Percentiles rank a stretch among this genome's conserved stretches.
These are phyloP conservation scores for Fistulinella prunicolor DNA, from an alignment of 768 basidiomycete species.

Conservation along the genomic window DNA sequence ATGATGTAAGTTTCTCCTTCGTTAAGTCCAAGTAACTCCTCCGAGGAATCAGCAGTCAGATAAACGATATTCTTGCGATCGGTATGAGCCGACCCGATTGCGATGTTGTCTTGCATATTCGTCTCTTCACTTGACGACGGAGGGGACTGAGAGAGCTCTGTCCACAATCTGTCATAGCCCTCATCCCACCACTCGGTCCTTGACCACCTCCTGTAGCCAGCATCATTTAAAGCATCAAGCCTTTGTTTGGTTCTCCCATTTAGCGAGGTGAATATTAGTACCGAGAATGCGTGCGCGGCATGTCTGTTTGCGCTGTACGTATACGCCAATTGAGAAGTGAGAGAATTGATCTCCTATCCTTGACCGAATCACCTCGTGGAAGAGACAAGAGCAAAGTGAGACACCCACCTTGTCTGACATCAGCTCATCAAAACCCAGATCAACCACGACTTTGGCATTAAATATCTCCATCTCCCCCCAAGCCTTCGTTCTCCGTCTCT, in stretches of 20 bases:
- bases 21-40: slow-evolving; percentile 79
- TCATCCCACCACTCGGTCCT: slow-evolving; percentile 82
- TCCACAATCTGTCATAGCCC: slow-evolving; percentile 71
- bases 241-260: slow-evolving; percentile 64
- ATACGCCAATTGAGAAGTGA: slow-evolving; percentile 88
- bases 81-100: slow-evolving; percentile 7
- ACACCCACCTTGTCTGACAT: slow-evolving; percentile 87
- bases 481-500: slow-evolving; percentile 23
- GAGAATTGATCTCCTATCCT: slow-evolving; percentile 81
- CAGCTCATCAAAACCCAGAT: slow-evolving; percentile 88
- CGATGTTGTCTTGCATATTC: neutral
- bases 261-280: slow-evolving; percentile 77
- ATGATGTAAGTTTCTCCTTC: slow-evolving; percentile 91
- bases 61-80: slow-evolving; percentile 68
- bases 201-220: slow-evolving; percentile 75
- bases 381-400: slow-evolving; percentile 12
- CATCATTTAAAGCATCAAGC: slow-evolving; percentile 62
- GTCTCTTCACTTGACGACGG: slow-evolving; percentile 2
- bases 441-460: slow-evolving; percentile 71
- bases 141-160: slow-evolving; percentile 9
- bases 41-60: slow-evolving; percentile 89
- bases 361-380: slow-evolving; percentile 11
- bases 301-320: slow-evolving; percentile 85
- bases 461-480: slow-evolving; percentile 43
- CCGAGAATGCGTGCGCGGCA: slow-evolving; percentile 64